A percentile compares a stretch with the other conserved stretches of the same genome.
These are phyloP conservation scores for Purpureocillium takamizusanense DNA, from an alignment of 2,329 filamentous ascomycete genomes.

Conservation along the genomic window DNA sequence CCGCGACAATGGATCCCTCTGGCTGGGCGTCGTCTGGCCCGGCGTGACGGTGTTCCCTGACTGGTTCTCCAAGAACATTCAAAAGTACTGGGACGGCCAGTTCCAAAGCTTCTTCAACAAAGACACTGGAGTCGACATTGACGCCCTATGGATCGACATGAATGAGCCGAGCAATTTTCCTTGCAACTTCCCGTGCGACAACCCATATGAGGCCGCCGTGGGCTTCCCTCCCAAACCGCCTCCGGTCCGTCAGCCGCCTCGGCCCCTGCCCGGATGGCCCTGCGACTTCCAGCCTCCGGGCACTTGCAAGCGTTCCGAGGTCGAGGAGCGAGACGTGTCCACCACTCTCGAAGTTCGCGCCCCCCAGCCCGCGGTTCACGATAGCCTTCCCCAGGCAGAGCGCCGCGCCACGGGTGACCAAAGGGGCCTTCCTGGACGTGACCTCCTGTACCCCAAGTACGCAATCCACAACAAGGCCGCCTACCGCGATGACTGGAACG, in stretches of 20 bases:
- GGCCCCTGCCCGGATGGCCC: conserved; percentile 61
- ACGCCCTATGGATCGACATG: conserved; percentile 72
- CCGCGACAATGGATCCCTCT: conserved; percentile 45
- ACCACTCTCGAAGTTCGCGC: not conserved
- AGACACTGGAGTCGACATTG: conserved; percentile 60
- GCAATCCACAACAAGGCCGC: conserved; percentile 66
- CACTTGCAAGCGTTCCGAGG: conserved; percentile 8
- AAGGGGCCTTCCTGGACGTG: conserved; percentile 33
- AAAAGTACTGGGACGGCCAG: conserved; percentile 61
- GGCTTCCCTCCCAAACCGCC: conserved; percentile 53
- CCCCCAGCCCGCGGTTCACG: not conserved
- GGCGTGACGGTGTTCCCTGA: conserved; percentile 66
- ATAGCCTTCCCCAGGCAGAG: conserved; percentile 20
- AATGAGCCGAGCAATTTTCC: conserved; percentile 33
- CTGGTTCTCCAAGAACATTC: conserved; percentile 61
- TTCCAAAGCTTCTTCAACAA: conserved; percentile 56
- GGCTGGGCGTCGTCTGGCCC: conserved; percentile 66
- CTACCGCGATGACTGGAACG: conserved; percentile 17
- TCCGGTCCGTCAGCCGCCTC: conserved; percentile 52
- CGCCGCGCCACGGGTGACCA: conserved; percentile 48
- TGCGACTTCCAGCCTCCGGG: conserved; percentile 19
- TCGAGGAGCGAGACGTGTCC: conserved; percentile 3
- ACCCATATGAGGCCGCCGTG: conserved; percentile 13
- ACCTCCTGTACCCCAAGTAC: conserved; percentile 69
- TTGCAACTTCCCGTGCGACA: conserved; percentile 18